Evolutionary conservation across 1,284 basidiomycete genomes (phyloP).

Genomic region (Ganoderma lucidum): DNA sequence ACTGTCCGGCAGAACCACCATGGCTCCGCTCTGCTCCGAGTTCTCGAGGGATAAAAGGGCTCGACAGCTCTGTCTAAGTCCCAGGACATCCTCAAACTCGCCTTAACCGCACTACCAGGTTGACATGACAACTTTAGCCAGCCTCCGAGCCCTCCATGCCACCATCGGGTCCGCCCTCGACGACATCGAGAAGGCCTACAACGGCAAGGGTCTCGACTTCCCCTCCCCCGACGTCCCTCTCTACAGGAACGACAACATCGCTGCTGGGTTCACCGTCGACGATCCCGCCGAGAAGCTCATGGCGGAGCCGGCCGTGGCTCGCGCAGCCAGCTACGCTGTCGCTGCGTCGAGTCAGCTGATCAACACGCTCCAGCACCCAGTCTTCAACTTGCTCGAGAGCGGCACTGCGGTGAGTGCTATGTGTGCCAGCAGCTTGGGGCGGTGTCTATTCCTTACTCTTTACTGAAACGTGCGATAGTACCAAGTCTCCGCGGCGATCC

Average conservation of each 20-base stretch:
- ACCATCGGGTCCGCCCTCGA: slow-evolving; percentile 70
- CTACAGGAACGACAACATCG: slow-evolving; percentile 2
- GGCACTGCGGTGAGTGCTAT: slow-evolving; percentile 60
- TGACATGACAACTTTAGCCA: slow-evolving; percentile 56
- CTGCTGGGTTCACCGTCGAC: background rate
- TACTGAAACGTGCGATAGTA: slow-evolving; percentile 49
- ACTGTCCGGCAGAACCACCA: background rate
- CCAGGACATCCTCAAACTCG: background rate
- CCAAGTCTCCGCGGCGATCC: slow-evolving; percentile 71
- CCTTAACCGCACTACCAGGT: background rate
- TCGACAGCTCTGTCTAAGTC: background rate
- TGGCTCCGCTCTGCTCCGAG: background rate
- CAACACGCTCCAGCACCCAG: slow-evolving; percentile 68
- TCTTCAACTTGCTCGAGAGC: slow-evolving; percentile 69
- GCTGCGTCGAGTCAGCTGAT: slow-evolving; percentile 70
- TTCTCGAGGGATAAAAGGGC: background rate
- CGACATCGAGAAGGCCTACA: slow-evolving; percentile 68
- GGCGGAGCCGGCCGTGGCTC: slow-evolving; percentile 59
- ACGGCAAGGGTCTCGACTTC: slow-evolving; percentile 16
- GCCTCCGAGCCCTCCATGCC: slow-evolving; percentile 64
- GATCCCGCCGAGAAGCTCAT: slow-evolving; percentile 56
- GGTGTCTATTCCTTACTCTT: too few species aligned
- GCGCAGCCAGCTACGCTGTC: slow-evolving; percentile 65
- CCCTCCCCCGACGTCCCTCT: slow-evolving; percentile 5
- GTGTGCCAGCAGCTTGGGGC: too few species aligned